These are phyloP conservation scores for Zymoseptoria passerinii DNA, from an alignment of 2,329 filamentous ascomycete genomes.

Conservation along the genomic window DNA sequence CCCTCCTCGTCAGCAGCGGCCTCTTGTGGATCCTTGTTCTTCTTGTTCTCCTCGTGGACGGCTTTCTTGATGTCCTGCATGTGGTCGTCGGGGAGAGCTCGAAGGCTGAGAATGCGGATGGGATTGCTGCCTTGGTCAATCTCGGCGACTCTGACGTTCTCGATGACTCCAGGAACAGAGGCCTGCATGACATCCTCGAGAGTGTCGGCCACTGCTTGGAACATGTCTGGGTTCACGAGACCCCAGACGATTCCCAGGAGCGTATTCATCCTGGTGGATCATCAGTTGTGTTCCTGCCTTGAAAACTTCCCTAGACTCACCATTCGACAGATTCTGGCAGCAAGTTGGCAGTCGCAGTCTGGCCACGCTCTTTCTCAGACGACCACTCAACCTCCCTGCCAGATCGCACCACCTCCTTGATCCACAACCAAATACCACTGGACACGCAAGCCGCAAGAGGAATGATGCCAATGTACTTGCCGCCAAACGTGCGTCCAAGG, in stretches of 20 bases:
- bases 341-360: constrained; percentile 76
- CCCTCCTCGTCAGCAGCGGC: constrained; percentile 82
- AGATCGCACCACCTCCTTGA: constrained; percentile 75
- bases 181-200: constrained; percentile 95
- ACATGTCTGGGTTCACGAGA: constrained; percentile 91
- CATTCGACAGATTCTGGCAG: constrained; percentile 86
- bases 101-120: constrained; percentile 75
- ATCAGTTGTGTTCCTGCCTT: not conserved
- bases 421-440: constrained; percentile 79
- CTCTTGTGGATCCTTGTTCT: constrained; percentile 77
- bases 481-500: constrained; percentile 71
- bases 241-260: constrained; percentile 79
- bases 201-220: constrained; percentile 82
- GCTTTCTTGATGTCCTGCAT: constrained; percentile 74
- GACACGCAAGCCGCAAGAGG: constrained; percentile 63
- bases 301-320: constrained; percentile 29
- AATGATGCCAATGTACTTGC: constrained; percentile 65
- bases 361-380: constrained; percentile 73
- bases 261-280: constrained; percentile 60
- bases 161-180: constrained; percentile 80
- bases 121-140: constrained; percentile 92
- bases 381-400: constrained; percentile 82
- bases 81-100: constrained; percentile 72
- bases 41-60: constrained; percentile 68
- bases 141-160: constrained; percentile 89